A percentile compares a stretch with the other conserved stretches of the same genome.
Conservation (phyloP, 2,329 filamentous ascomycete species). For the Phialophora macrospora region DNA sequence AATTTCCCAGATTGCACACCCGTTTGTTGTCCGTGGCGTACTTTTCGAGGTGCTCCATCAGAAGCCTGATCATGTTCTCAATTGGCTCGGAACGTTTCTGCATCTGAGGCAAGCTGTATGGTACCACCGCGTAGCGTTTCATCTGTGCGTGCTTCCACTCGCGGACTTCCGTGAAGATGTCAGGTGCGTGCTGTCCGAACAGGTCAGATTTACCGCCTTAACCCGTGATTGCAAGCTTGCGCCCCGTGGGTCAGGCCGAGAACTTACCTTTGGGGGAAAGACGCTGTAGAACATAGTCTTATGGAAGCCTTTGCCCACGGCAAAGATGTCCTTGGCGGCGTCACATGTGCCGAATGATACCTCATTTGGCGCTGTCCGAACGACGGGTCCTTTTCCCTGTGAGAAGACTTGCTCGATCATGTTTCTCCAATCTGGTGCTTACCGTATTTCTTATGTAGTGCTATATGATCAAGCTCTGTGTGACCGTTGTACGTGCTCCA, state of each 20-base stretch:
- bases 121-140: conserved; percentile 52
- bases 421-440: not conserved
- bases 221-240: not conserved
- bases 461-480: conserved; percentile 46
- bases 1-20: conserved; percentile 54
- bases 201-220: conserved; percentile 40
- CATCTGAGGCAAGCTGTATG: conserved; percentile 40
- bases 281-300: conserved; percentile 60
- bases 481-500: conserved; percentile 48
- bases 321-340: conserved; percentile 53
- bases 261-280: conserved; percentile 60
- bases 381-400: conserved; percentile 47
- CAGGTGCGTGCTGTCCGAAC: conserved; percentile 56
- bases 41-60: conserved; percentile 51
- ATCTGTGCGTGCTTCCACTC: conserved; percentile 61
- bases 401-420: conserved; percentile 1
- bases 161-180: conserved; percentile 62
- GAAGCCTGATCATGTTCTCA: conserved; percentile 50
- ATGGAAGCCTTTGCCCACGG: conserved; percentile 58
- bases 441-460: conserved; percentile 46
- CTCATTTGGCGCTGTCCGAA: conserved; percentile 57
- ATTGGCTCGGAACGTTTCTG: conserved; percentile 39
- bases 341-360: conserved; percentile 54
- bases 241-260: not conserved
- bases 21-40: conserved; percentile 44